Percentiles rank a stretch among this genome's conserved stretches.
Evolutionary conservation across 495 filamentous ascomycete species (phyloP).

Genomic region (Tuber umbilicatum): DNA sequence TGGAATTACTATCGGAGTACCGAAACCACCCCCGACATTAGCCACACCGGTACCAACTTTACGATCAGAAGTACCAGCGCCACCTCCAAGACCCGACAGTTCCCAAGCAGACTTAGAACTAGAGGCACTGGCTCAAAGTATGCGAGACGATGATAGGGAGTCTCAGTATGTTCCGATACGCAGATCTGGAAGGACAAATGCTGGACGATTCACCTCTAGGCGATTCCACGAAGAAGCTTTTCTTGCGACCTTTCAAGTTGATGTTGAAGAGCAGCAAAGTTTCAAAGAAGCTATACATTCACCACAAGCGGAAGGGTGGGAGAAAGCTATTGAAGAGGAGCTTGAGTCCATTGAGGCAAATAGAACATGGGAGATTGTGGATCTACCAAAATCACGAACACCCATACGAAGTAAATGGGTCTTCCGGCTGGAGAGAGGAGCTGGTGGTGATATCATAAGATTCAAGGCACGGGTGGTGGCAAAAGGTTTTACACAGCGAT

Average conservation of each 20-base stretch:
- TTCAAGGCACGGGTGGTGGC: background rate
- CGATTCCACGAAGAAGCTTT: background rate
- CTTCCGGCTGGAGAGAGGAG: background rate
- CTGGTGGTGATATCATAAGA: background rate
- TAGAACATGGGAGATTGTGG: background rate
- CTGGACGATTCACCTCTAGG: no score
- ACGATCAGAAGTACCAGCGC: no score
- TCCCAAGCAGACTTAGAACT: no score
- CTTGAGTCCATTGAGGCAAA: background rate
- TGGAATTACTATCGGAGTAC: accelerated
- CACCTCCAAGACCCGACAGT: no score
- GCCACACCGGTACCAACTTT: no score
- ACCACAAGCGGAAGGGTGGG: background rate
- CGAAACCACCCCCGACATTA: no score
- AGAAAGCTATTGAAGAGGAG: no score
- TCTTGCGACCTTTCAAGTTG: background rate
- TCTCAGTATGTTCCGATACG: no score
- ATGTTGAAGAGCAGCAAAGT: background rate
- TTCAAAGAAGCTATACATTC: background rate
- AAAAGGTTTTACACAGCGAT: no score
- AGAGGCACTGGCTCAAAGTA: no score
- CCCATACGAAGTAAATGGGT: background rate
- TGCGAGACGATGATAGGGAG: no score
- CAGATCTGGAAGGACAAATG: no score
- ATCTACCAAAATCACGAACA: background rate